Percentiles rank a stretch among this genome's conserved stretches.
Conservation (phyloP, 2,329 filamentous ascomycete genomes). For the Fusarium xylarioides region DNA sequence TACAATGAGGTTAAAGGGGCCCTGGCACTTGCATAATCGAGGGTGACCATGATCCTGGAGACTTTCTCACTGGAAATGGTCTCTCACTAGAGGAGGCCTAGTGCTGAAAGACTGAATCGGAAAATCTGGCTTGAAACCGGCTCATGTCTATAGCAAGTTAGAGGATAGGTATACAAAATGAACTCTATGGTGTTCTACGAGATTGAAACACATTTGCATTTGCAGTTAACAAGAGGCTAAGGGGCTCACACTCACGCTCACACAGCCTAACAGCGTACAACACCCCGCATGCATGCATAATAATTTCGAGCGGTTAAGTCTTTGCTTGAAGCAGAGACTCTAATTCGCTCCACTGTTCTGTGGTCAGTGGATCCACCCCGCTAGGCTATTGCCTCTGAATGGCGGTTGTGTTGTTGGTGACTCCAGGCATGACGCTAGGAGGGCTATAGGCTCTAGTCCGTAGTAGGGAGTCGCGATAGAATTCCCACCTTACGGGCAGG, state of each 20-base stretch:
- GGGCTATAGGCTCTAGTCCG: slow-evolving; percentile 29
- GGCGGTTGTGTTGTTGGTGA: slow-evolving; percentile 25
- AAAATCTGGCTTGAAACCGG: not conserved
- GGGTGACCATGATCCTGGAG: not conserved
- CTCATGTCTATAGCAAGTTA: not conserved
- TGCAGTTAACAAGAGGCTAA: slow-evolving; percentile 18
- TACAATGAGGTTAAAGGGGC: slow-evolving; percentile 1
- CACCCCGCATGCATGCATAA: slow-evolving; percentile 19
- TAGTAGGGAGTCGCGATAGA: slow-evolving; percentile 42
- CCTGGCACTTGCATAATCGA: not conserved
- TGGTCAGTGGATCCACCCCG: slow-evolving; percentile 15
- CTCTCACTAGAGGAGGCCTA: not conserved
- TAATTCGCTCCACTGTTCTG: slow-evolving; percentile 27
- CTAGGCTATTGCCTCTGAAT: slow-evolving; percentile 29
- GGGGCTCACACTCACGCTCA: not conserved
- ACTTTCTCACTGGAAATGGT: not conserved
- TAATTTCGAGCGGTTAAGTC: slow-evolving; percentile 10
- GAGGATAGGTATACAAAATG: not conserved
- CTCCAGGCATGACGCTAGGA: slow-evolving; percentile 41
- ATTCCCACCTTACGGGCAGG: slow-evolving; percentile 38
- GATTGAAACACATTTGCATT: not conserved
- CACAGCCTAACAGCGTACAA: not conserved
- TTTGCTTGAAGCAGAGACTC: not conserved
- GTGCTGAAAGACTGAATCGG: not conserved
- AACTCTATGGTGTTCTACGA: not conserved